phyloP scores from a whole-genome alignment of 305 asterid genomes.

The Fraxinus velutina region DNA sequence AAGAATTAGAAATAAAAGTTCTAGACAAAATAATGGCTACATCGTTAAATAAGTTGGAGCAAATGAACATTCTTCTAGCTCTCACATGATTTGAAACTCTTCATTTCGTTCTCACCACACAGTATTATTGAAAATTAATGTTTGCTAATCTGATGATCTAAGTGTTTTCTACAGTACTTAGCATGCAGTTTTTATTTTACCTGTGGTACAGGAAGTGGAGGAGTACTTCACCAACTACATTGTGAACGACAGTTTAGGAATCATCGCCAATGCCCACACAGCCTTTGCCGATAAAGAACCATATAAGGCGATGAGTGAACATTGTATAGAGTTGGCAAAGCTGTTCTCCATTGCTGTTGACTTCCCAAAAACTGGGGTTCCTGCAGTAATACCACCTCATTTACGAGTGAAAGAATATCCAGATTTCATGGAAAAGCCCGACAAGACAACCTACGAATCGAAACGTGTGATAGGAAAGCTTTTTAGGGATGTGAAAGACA shows the following conservation, averaged over 20 bases:
- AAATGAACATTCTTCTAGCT: not conserved
- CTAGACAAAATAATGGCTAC: not conserved
- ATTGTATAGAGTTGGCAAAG: constrained; percentile 60
- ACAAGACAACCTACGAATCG: constrained; percentile 55
- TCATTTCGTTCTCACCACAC: not conserved
- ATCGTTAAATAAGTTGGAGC: not conserved
- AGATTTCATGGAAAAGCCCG: constrained; percentile 92
- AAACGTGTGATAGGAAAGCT: constrained; percentile 71
- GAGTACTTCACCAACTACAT: constrained; percentile 87
- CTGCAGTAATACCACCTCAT: constrained; percentile 71
- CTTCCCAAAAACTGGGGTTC: constrained; percentile 85
- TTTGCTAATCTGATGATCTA: not conserved
- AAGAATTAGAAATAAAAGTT: not conserved
- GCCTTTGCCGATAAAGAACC: constrained; percentile 72
- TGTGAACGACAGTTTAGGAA: constrained; percentile 75
- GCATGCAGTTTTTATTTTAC: not conserved
- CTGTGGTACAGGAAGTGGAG: constrained; percentile 60
- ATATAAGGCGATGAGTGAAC: constrained; percentile 45
- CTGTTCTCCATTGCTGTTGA: constrained; percentile 81
- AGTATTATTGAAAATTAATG: not conserved
- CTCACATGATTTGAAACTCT: not conserved
- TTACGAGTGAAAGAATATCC: constrained; percentile 79
- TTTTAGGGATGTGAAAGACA: constrained; percentile 59
- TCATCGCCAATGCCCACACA: constrained; percentile 81
- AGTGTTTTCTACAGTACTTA: not conserved